Evolutionary conservation across 2,329 filamentous ascomycete genomes (phyloP).

Genomic region (Trichoderma semiorbis): DNA sequence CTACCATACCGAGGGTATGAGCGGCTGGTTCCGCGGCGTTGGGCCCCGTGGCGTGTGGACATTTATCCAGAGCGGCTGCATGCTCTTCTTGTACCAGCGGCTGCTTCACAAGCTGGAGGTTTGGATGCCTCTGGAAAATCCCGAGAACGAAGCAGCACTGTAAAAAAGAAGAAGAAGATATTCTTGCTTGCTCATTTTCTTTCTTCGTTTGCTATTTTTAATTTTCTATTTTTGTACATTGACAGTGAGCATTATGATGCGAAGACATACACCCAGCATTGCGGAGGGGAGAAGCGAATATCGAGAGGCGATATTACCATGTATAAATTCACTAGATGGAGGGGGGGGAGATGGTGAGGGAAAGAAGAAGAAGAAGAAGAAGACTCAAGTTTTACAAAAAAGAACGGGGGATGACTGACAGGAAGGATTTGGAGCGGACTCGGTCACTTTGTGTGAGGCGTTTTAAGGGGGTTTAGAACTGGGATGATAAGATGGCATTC

Average conservation of each 20-base stretch:
- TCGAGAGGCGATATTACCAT: background rate
- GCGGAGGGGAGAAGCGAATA: background rate
- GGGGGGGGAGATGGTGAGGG: background rate
- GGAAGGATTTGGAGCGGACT: background rate
- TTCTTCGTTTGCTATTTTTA: background rate
- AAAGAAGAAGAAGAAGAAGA: background rate
- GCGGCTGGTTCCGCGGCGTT: conserved; percentile 91
- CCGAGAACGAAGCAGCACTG: conserved; percentile 1
- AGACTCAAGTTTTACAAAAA: conserved; percentile 25
- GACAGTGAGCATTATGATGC: conserved; percentile 7
- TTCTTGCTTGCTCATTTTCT: background rate
- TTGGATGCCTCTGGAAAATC: conserved; percentile 32
- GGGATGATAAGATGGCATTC: conserved; percentile 24
- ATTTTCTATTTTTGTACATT: background rate
- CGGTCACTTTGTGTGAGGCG: conserved; percentile 13
- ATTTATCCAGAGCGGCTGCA: conserved; percentile 92
- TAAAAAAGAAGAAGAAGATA: background rate
- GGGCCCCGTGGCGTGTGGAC: conserved; percentile 94
- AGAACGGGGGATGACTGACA: conserved; percentile 21
- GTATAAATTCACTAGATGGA: conserved; percentile 8
- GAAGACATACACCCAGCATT: conserved; percentile 3
- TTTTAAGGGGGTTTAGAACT: conserved; percentile 23
- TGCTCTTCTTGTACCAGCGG: conserved; percentile 93
- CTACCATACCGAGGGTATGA: conserved; percentile 83
- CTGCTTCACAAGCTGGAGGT: conserved; percentile 72